Conservation (phyloP, 768 basidiomycete genomes). For the Mycena capillaripes region DNA sequence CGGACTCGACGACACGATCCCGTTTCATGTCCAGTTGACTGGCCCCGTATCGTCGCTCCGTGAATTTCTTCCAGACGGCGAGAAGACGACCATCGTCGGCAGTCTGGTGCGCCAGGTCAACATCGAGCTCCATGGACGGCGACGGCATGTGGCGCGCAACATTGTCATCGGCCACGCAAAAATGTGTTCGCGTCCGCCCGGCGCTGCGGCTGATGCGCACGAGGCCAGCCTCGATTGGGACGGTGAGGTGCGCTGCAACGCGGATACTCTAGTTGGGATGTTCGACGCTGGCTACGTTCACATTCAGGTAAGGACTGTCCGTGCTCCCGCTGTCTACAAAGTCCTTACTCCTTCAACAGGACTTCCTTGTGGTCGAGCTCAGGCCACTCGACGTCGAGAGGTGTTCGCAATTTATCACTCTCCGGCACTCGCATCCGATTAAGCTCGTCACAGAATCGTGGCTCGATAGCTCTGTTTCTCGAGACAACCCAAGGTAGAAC, state of each 20-base stretch:
- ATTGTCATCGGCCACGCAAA: slow-evolving; percentile 19
- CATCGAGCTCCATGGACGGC: slow-evolving; percentile 21
- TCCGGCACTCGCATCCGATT: slow-evolving; percentile 29
- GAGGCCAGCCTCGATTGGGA: slow-evolving; percentile 24
- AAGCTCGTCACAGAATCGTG: slow-evolving; percentile 35
- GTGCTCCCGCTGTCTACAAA: neutral
- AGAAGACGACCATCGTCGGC: neutral
- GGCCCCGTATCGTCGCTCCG: slow-evolving; percentile 22
- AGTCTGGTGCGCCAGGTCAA: slow-evolving; percentile 26
- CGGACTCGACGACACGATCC: slow-evolving; percentile 27
- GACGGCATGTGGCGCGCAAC: neutral
- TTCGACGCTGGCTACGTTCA: slow-evolving; percentile 27
- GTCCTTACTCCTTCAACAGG: neutral
- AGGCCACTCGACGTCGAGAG: neutral
- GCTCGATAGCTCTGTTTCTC: neutral
- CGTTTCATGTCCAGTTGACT: slow-evolving; percentile 32
- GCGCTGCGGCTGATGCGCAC: neutral
- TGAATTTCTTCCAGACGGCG: slow-evolving; percentile 17
- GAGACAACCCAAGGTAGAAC: slow-evolving; percentile 5
- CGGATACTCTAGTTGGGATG: slow-evolving; percentile 9
- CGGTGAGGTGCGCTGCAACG: slow-evolving; percentile 1
- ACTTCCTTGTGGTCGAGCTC: slow-evolving; percentile 32
- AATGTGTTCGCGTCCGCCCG: slow-evolving; percentile 18
- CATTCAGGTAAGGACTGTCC: slow-evolving; percentile 8
- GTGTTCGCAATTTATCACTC: neutral